Conservation (phyloP, 306 rosid species). For the Dalbergia cultrata region DNA sequence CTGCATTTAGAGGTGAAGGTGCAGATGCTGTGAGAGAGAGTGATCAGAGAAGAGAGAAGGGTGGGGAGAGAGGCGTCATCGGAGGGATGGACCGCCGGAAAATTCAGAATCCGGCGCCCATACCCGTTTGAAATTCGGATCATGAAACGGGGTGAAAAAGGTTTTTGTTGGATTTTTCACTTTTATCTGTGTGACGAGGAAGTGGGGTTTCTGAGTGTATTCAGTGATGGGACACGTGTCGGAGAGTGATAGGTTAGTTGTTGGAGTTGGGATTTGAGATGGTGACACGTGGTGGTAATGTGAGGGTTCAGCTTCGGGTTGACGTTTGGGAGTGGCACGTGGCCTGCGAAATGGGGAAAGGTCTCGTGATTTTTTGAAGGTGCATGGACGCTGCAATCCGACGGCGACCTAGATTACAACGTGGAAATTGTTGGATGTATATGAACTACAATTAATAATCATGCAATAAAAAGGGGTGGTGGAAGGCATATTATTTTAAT, state of each 20-base stretch:
- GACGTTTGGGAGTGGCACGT: constrained; percentile 49
- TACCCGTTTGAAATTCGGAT: constrained; percentile 46
- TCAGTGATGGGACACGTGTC: constrained; percentile 65
- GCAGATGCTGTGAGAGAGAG: constrained; percentile 39
- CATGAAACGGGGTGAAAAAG: constrained; percentile 50
- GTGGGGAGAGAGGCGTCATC: constrained; percentile 52
- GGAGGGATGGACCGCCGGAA: constrained; percentile 79
- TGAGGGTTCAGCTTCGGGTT: constrained; percentile 35
- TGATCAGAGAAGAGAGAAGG: constrained; percentile 57
- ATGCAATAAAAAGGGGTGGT: not conserved
- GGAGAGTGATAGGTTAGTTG: not conserved
- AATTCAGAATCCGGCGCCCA: constrained; percentile 71
- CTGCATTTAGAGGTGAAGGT: constrained; percentile 52
- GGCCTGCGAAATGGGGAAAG: constrained; percentile 36
- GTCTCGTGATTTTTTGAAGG: constrained; percentile 48
- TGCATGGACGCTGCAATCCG: constrained; percentile 53
- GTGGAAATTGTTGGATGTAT: constrained; percentile 30
- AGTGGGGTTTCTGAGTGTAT: not conserved
- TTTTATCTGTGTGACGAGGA: not conserved
- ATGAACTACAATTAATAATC: not conserved
- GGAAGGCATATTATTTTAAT: not conserved
- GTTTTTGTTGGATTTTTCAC: constrained; percentile 30
- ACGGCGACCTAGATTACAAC: constrained; percentile 42
- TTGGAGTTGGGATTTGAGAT: not conserved
- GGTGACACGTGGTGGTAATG: constrained; percentile 36